A percentile compares a stretch with the other conserved stretches of the same genome.
Conservation (phyloP, 257 asterid species). For the Anisodus acutangulus region DNA sequence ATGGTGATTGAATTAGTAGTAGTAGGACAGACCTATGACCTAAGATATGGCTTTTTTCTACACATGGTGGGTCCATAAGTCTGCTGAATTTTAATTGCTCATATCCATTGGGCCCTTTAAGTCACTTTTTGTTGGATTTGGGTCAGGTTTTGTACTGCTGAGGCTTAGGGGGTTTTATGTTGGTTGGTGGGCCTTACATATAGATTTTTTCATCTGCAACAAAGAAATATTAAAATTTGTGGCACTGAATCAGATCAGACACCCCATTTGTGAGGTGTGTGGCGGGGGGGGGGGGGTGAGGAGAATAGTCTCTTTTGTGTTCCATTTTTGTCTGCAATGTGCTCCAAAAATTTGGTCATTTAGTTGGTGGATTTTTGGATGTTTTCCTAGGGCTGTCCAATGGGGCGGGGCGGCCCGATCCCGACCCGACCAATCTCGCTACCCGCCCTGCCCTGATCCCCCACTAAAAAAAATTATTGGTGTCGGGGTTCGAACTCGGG, state of each 20-base stretch:
- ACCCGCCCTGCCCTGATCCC: too few species aligned
- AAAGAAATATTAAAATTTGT: slow-evolving; percentile 34
- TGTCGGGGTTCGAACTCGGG: too few species aligned
- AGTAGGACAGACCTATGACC: slow-evolving; percentile 24
- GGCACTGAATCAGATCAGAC: slow-evolving; percentile 37
- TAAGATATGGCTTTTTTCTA: slow-evolving; percentile 14
- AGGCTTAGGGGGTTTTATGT: background rate
- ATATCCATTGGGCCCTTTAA: slow-evolving; percentile 24
- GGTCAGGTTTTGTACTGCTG: slow-evolving; percentile 19
- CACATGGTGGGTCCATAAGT: slow-evolving; percentile 44
- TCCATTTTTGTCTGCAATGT: slow-evolving; percentile 25
- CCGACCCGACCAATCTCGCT: too few species aligned
- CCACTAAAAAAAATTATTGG: too few species aligned
- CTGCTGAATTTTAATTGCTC: slow-evolving; percentile 26
- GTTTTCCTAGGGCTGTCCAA: too few species aligned
- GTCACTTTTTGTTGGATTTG: slow-evolving; percentile 32
- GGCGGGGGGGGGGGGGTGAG: background rate
- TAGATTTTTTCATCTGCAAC: background rate
- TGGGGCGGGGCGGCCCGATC: too few species aligned
- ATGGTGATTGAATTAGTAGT: background rate
- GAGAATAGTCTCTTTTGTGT: slow-evolving; percentile 26
- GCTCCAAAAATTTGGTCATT: background rate
- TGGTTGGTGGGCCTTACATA: slow-evolving; percentile 32
- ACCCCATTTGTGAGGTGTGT: slow-evolving; percentile 29
- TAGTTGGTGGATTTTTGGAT: background rate